Percentiles rank a stretch among this genome's conserved stretches.
These are phyloP conservation scores for Fusarium coicis DNA, from an alignment of 2,329 filamentous ascomycete genomes.

Conservation along the genomic window DNA sequence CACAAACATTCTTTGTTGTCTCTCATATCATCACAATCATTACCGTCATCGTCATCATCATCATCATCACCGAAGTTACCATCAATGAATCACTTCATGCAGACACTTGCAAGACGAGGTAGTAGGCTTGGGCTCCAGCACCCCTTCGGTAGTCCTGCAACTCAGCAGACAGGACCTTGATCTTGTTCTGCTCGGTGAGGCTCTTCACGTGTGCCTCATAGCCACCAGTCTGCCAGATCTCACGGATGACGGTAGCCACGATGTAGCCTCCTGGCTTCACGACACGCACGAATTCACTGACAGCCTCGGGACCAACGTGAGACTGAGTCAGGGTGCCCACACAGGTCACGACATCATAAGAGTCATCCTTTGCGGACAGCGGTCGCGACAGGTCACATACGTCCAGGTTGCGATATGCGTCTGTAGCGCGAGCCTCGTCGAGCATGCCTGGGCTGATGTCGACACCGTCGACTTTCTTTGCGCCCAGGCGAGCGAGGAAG, in stretches of 20 bases:
- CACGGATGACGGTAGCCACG: slow-evolving; percentile 62
- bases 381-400: slow-evolving; percentile 58
- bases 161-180: slow-evolving; percentile 45
- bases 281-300: slow-evolving; percentile 62
- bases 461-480: slow-evolving; percentile 61
- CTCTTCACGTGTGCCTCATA: slow-evolving; percentile 56
- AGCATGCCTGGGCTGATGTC: slow-evolving; percentile 66
- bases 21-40: slow-evolving; percentile 29
- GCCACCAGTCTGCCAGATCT: slow-evolving; percentile 60
- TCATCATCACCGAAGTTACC: slow-evolving; percentile 23
- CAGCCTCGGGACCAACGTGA: slow-evolving; percentile 62
- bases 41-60: slow-evolving; percentile 3
- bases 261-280: slow-evolving; percentile 59
- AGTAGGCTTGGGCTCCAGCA: slow-evolving; percentile 46
- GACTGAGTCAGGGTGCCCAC: slow-evolving; percentile 66
- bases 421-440: slow-evolving; percentile 59
- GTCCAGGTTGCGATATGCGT: slow-evolving; percentile 58
- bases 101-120: slow-evolving; percentile 46
- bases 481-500: slow-evolving; percentile 56
- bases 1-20: slow-evolving; percentile 15
- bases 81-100: slow-evolving; percentile 22
- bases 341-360: slow-evolving; percentile 63
- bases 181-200: slow-evolving; percentile 42
- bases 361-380: slow-evolving; percentile 52
- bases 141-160: slow-evolving; percentile 48